Percentiles rank a stretch among this genome's conserved stretches.
phyloP scores from a whole-genome alignment of 371 early-diverging fungal genomes.

The Funneliformis caledonium region DNA sequence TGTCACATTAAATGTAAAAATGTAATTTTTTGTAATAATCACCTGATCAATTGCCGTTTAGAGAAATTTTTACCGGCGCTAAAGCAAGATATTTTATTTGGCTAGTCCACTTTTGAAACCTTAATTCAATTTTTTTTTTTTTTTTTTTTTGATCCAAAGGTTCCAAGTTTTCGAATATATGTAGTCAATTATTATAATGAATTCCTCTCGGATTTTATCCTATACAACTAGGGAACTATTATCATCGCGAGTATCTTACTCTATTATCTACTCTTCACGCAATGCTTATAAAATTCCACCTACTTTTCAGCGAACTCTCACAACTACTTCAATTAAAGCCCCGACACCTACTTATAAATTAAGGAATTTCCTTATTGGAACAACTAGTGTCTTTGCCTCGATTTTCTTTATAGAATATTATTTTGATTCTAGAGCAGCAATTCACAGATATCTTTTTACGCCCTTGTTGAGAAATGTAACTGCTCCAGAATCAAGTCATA shows the following conservation, averaged over 20 bases:
- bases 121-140: no score
- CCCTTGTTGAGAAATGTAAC: conserved; percentile 67
- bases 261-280: neutral
- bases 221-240: neutral
- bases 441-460: conserved; percentile 63
- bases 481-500: conserved; percentile 77
- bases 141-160: no score
- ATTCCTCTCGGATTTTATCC: neutral
- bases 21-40: no score
- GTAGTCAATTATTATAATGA: neutral
- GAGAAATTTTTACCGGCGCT: no score
- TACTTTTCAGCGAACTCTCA: neutral
- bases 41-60: no score
- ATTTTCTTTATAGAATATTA: conserved; percentile 57
- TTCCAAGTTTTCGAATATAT: no score
- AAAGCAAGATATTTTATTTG: no score
- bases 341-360: neutral
- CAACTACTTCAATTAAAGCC: neutral
- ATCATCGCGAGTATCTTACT: neutral
- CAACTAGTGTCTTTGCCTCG: conserved; percentile 45
- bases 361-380: conserved; percentile 50
- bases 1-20: no score
- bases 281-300: neutral
- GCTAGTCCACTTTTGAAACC: no score
- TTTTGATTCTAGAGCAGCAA: conserved; percentile 71